Conservation (phyloP, 1,139 yeast species). For the Debaryomyces subglobosus region DNA sequence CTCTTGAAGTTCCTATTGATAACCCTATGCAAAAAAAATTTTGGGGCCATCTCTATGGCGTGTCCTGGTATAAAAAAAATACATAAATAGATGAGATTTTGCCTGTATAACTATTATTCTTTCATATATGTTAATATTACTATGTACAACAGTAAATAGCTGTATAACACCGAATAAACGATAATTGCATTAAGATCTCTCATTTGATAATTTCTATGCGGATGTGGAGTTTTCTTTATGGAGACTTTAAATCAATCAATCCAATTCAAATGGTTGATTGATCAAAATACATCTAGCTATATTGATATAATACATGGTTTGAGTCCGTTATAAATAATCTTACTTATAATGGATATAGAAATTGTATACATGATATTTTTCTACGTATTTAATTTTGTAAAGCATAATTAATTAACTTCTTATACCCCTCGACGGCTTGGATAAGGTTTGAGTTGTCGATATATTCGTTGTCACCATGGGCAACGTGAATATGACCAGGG, state of each 20-base stretch:
- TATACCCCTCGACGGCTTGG: conserved; percentile 60
- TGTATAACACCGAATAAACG: conserved; percentile 3
- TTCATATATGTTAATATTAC: not conserved
- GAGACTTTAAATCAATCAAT: conserved; percentile 8
- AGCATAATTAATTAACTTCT: conserved; percentile 40
- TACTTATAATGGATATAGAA: conserved; percentile 57
- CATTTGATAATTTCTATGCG: conserved; percentile 12
- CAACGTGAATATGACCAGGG: conserved; percentile 68
- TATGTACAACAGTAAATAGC: conserved; percentile 1
- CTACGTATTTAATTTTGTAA: conserved; percentile 13
- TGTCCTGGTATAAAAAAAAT: conserved; percentile 1
- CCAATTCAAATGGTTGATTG: conserved; percentile 17
- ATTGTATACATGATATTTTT: conserved; percentile 44
- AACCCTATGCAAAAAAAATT: conserved; percentile 1
- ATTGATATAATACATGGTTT: conserved; percentile 52
- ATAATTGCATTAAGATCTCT: not conserved
- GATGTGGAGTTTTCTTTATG: conserved; percentile 13
- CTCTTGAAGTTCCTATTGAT: not conserved
- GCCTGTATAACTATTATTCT: not conserved
- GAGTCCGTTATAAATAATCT: conserved; percentile 48
- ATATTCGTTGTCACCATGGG: conserved; percentile 65
- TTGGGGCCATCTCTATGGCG: conserved; percentile 5
- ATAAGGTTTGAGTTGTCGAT: conserved; percentile 54
- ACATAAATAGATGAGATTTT: not conserved
- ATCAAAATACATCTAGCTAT: conserved; percentile 32